Evolutionary conservation across 164 flowering plant genomes (phyloP), one percentile per base, ranked within the genome.

Genomic region (Vitis amurensis): DNA sequence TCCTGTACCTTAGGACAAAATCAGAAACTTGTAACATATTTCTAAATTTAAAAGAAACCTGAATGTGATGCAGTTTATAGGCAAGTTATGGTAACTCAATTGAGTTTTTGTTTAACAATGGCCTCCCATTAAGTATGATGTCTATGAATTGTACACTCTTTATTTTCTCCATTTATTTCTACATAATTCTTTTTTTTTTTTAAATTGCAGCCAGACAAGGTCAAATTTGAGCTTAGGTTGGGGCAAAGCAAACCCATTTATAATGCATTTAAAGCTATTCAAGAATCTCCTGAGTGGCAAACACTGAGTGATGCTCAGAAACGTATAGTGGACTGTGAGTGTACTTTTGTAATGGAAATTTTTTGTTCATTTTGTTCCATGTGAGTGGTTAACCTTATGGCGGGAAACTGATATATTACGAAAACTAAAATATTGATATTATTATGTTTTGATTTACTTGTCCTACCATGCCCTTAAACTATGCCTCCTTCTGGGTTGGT

Each of bases 221-320:
- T 96, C 37, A 83, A 86, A 66, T 93, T 93, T 81, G 69, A 73
- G 67, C 88, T 96, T 8, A 88, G 91, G 72, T 66, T 93, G 78
- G 98, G 95, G 55, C 99, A 96, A 80, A 96, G 98, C 68, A 92
- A 91, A 75, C 97, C 99, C 2, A 76, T 96, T 23, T 93, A 88
- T 73, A 86, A 89, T 79, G 97, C 99, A 16, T 93, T 96, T 72
- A 93, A 85, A 69, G 87, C 91, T 63, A 91, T 96, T 59, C 83
- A 66, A 77, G 93, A 91, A 61, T 93, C 97, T 62, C 69, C 94
- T 27, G 83, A 82, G 27, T 96, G 98, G 98, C 71, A 72, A 8
- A 50, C 82, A 12, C 76, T 93, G 57, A 84, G 76, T 73, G 97
- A 84, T 53, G 90, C 99, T 74, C 87, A 85, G 16, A 93, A 88